A percentile compares a stretch with the other conserved stretches of the same genome.
These are phyloP conservation scores for Atkinsonella hypoxylon DNA, from an alignment of 2,329 filamentous ascomycete genomes.

Conservation along the genomic window DNA sequence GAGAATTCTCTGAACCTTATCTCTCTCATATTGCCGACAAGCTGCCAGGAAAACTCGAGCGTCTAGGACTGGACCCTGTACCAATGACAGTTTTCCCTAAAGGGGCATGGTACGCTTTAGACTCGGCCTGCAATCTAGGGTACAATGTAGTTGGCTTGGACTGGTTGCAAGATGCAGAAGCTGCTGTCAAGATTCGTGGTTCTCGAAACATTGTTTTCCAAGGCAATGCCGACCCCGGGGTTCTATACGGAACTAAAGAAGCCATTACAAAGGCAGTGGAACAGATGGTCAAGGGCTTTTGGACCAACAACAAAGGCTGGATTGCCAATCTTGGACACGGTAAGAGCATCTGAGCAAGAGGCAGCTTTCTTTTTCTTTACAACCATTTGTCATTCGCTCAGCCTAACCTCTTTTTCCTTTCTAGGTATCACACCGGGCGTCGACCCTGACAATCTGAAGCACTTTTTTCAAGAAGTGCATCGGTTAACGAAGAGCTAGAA, in stretches of 20 bases:
- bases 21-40: conserved; percentile 72
- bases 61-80: conserved; percentile 65
- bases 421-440: conserved; percentile 87
- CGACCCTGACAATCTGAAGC: conserved; percentile 82
- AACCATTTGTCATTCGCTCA: too few species aligned
- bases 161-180: conserved; percentile 82
- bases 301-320: conserved; percentile 74
- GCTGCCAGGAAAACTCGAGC: conserved; percentile 61
- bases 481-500: conserved; percentile 41
- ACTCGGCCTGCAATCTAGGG: conserved; percentile 73
- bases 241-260: conserved; percentile 74
- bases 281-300: conserved; percentile 79
- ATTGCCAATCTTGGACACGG: conserved; percentile 95
- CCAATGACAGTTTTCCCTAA: conserved; percentile 99
- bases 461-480: conserved; percentile 90
- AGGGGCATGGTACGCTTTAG: conserved; percentile 89
- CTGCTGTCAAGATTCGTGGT: conserved; percentile 69
- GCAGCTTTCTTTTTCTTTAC: not conserved
- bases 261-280: conserved; percentile 75
- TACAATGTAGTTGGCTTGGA: conserved; percentile 93
- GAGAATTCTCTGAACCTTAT: conserved; percentile 76
- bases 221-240: conserved; percentile 90
- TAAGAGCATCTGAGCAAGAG: conserved; percentile 17
- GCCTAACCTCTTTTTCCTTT: not conserved
- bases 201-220: conserved; percentile 69